phyloP scores from a whole-genome alignment of 148 eudicot species.

The Rhododendron vialii region DNA sequence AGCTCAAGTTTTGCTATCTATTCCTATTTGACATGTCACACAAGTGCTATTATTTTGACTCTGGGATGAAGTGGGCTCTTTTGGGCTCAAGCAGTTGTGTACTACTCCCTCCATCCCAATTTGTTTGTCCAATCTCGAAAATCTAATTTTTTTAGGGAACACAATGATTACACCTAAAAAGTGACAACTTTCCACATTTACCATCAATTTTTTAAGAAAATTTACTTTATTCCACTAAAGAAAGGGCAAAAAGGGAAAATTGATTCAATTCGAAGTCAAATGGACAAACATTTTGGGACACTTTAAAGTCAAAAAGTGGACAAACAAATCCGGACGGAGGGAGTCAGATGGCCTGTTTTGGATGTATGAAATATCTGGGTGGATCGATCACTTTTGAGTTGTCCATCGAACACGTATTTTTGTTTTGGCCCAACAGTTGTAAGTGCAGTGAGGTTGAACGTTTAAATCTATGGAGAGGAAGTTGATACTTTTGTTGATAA shows the following conservation, averaged over 20 bases:
- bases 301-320: too few relatives aligned
- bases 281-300: too few relatives aligned
- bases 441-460: neutral
- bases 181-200: too few relatives aligned
- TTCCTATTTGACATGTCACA: neutral
- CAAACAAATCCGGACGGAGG: too few relatives aligned
- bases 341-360: neutral
- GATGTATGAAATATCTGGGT: neutral
- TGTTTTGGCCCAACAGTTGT: neutral
- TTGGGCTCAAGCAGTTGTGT: neutral
- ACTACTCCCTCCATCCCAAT: too few relatives aligned
- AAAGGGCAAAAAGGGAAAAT: too few relatives aligned
- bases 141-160: too few relatives aligned
- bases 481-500: neutral
- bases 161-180: neutral
- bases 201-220: too few relatives aligned
- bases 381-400: neutral
- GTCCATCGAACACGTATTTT: neutral
- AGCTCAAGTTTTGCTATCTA: neutral
- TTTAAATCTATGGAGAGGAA: neutral
- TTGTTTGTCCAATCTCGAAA: too few relatives aligned
- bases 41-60: neutral
- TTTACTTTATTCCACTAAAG: too few relatives aligned
- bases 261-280: too few relatives aligned
- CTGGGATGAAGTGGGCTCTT: neutral